Evolutionary conservation across 106 monocot species (phyloP).

Genomic region (Platanthera guangdongensis): DNA sequence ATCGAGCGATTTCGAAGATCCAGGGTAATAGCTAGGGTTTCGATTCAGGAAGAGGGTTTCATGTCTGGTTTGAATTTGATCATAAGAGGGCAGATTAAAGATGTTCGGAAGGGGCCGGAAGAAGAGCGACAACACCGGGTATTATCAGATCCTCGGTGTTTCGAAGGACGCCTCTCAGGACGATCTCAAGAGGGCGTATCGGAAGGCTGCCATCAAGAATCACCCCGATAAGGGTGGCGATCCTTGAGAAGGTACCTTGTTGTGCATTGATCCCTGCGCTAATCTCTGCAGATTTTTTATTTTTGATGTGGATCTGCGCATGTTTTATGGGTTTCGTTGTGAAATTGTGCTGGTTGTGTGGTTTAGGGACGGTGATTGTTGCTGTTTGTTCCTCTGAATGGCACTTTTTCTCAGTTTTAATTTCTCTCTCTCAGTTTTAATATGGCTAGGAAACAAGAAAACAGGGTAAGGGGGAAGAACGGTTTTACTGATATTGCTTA

Average conservation of each 20-base stretch:
- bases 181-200: conserved; percentile 90
- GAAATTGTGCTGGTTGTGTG: neutral
- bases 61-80: neutral
- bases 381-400: neutral
- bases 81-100: conserved; percentile 7
- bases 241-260: conserved; percentile 68
- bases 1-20: neutral
- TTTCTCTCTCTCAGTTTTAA: no score
- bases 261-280: neutral
- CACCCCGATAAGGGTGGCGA: conserved; percentile 97
- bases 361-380: neutral
- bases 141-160: conserved; percentile 90
- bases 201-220: conserved; percentile 97
- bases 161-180: conserved; percentile 80
- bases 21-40: neutral
- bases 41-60: neutral
- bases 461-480: no score
- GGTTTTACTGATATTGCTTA: no score
- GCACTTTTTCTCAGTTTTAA: no score
- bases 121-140: conserved; percentile 75
- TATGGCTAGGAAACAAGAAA: no score
- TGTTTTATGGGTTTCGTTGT: neutral
- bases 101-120: conserved; percentile 78
- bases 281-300: neutral
- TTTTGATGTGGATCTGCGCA: neutral